Evolutionary conservation across 1,284 basidiomycete species (phyloP).

Genomic region (Schizopora paradoxa): DNA sequence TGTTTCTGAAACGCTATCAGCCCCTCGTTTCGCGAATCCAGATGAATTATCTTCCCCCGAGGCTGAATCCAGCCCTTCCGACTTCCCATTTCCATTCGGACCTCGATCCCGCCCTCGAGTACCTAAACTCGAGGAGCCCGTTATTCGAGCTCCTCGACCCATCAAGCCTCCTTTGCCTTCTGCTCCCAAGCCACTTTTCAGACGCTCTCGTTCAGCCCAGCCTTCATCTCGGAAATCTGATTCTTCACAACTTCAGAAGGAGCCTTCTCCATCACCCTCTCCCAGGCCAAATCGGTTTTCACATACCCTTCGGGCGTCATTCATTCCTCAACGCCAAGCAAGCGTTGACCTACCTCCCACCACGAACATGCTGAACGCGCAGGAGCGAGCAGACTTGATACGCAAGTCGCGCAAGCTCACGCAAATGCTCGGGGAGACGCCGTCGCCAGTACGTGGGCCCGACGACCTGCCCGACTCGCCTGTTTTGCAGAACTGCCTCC

Average conservation of each 20-base stretch:
- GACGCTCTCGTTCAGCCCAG: slow-evolving; percentile 15
- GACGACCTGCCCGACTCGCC: slow-evolving; percentile 28
- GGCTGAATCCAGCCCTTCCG: slow-evolving; percentile 3
- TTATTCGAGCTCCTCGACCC: too few relatives aligned
- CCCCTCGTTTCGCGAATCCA: background rate
- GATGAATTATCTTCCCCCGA: slow-evolving; percentile 7
- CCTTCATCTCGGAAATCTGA: background rate
- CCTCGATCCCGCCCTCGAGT: too few relatives aligned
- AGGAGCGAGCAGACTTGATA: slow-evolving; percentile 67
- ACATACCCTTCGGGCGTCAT: slow-evolving; percentile 15
- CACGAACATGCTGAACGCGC: slow-evolving; percentile 59
- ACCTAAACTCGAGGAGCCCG: slow-evolving; percentile 6
- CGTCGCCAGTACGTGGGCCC: slow-evolving; percentile 34
- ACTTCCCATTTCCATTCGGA: slow-evolving; percentile 1
- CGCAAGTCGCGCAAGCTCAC: slow-evolving; percentile 72
- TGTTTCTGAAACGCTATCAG: slow-evolving; percentile 2
- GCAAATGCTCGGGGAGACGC: slow-evolving; percentile 68
- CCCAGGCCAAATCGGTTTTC: slow-evolving; percentile 20
- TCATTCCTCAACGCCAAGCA: slow-evolving; percentile 3
- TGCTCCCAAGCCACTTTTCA: slow-evolving; percentile 23
- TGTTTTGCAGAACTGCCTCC: slow-evolving; percentile 22
- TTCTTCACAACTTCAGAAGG: slow-evolving; percentile 10
- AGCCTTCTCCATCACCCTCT: slow-evolving; percentile 21
- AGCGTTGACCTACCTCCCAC: slow-evolving; percentile 41
- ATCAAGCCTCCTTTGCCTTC: too few relatives aligned